Base-by-base conservation (phyloP, 805 yeast genomes). In the Candida nonsorbophila region DNA sequence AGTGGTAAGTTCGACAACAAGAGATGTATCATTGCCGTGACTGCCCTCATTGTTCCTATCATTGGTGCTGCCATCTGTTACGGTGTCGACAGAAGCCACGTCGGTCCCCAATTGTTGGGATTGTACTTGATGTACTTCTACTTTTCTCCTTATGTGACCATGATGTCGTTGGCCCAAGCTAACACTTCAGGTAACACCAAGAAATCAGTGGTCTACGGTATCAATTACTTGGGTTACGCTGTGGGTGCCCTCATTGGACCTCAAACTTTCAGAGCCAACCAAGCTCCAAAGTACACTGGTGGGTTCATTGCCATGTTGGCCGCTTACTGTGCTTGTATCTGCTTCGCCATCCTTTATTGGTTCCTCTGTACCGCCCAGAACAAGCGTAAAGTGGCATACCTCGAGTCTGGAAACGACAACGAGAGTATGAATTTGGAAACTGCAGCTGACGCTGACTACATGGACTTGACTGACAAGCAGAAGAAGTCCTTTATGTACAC, bases 41-140 rank as follows among this genome's bases (percentile, higher is more conserved):
- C 35, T 7, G 29, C 40, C 8, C 24, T 41, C 5, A 8, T 38
- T 8, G 11, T 41, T 22, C 45, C 55, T 10, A 27, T 51, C 17
- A 32, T 49, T 22, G 54, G 54, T 18, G 42, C 48, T 25, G 32
- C 30, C 11, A 30, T 49, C 20, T 36, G 44, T 22, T 49, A 41
- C 28, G 37, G 39, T 31, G 32, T 45, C 25, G 27, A 27, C 17
- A 25, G 33, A 30, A 28, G 45, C 3, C 43, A 51, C 20, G 34
- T 47, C 10, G 43, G 44, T 19, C 37, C 51, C 24, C 34, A 42
- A 25, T 36, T 51, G 29, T 33, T 48, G 1, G 57, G 56, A 3
- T 41, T 49, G 28, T 52, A 50, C 40, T 40, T 51, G 30, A 53
- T 61, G 58, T 62, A 59, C 48, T 47, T 51, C 23, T 51, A 49